Percentiles rank a stretch among this genome's conserved stretches.
Conservation (phyloP, 2,329 filamentous ascomycete species). For the Apiospora phragmitis region DNA sequence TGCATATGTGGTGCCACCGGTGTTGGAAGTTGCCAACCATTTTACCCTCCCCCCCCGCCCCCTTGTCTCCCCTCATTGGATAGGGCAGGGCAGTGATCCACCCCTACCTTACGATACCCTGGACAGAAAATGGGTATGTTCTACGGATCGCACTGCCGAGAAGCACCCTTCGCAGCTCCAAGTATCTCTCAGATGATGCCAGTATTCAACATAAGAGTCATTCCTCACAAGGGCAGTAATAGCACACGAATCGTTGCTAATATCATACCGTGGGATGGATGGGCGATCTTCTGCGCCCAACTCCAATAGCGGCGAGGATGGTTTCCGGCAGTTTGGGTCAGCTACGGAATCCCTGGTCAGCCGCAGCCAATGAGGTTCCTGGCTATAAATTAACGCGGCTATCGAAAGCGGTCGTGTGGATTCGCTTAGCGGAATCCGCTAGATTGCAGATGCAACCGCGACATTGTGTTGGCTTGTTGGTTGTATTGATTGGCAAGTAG, state of each 20-base stretch:
- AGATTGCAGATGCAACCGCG: conserved; percentile 7
- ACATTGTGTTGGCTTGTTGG: conserved; percentile 1
- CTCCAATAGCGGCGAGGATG: conserved; percentile 4
- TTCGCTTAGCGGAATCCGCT: background rate
- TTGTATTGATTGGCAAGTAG: background rate
- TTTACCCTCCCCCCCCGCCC: background rate
- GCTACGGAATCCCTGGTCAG: background rate
- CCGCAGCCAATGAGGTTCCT: conserved; percentile 8
- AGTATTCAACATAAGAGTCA: background rate
- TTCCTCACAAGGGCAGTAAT: background rate
- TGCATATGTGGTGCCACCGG: conserved; percentile 7
- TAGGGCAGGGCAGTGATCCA: background rate
- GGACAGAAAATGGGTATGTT: background rate
- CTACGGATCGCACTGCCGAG: background rate
- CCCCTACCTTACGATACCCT: background rate
- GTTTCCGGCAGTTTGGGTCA: conserved; percentile 14
- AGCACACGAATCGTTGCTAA: background rate
- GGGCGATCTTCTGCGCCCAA: background rate
- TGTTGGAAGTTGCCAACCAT: conserved; percentile 3
- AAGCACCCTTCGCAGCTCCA: background rate
- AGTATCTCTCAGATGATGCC: background rate
- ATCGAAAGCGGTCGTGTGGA: conserved; percentile 11
- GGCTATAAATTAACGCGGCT: conserved; percentile 14
- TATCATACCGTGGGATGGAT: background rate
- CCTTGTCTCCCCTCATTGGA: too few species aligned